Base-by-base conservation (phyloP, 371 early-diverging fungal species). In the Funneliformis caledonium region DNA sequence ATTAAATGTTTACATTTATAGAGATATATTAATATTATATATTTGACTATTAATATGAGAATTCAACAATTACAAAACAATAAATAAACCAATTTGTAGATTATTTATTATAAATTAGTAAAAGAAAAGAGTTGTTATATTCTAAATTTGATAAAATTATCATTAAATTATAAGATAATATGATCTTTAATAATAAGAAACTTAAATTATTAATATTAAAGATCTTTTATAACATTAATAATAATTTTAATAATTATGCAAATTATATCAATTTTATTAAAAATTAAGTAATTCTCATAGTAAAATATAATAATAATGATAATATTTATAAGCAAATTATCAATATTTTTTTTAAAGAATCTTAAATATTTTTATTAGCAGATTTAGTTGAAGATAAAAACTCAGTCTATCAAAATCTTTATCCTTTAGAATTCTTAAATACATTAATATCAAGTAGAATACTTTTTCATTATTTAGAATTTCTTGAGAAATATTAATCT, bases 401-500 rank as follows among this genome's bases (percentile, higher is more conserved):
- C 8, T 42, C 47, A 45, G 70, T 45, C 45, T 5, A 69, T 47
- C 2, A 42, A 42, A 69, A 33, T 69, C 43, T 69, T 69, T 69
- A 69, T 12, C 11, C 26, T 47, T 9, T 69, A 37, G 84, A 84
- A 60, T 82, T 78, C 56, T 70, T 83, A 45, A 84, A 83, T 65
- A 48, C 81, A 11, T 45, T 76, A 19, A 37, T 67, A 4, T 42
- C 80, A 4, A 75, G 76, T 14, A 78, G 82, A 11, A 64, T 86
- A 6, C 83, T 84, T 61, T 83, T 83, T 12, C 81, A 81, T 62
- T 4, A 69, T 14, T 22, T 86, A 4, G 14, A 26, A 16, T 72
- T 85, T 31, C 7, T 65, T 82, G 83, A 85, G 80, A 83, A 85
- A 84, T 56, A 50, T 87, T 9, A 43, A 82, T 37, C 73, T 81